These are phyloP conservation scores for Diacronema lutheri DNA, from an alignment of 78 protist genomes.

Conservation along the genomic window DNA sequence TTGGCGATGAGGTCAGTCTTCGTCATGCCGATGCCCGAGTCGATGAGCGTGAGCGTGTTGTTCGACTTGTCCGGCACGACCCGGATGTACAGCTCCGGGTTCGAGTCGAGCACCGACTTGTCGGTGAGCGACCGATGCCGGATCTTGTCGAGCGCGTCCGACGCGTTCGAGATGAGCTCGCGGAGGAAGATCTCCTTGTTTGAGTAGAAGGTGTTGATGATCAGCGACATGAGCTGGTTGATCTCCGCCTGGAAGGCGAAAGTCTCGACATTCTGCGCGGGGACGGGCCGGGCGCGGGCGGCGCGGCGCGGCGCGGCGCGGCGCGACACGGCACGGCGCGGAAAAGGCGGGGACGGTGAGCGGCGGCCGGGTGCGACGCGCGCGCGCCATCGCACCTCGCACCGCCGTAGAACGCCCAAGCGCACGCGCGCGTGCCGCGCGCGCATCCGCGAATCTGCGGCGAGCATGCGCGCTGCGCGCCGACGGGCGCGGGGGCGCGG, in stretches of 20 bases:
- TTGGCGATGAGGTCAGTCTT: slow-evolving; percentile 96
- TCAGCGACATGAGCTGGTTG: slow-evolving; percentile 91
- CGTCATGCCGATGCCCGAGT: slow-evolving; percentile 99
- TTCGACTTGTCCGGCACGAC: slow-evolving; percentile 89
- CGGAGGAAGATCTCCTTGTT: slow-evolving; percentile 98
- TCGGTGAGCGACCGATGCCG: slow-evolving; percentile 94
- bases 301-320: no score
- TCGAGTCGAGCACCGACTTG: slow-evolving; percentile 76
- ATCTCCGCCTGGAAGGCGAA: slow-evolving; percentile 87
- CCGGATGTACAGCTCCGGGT: slow-evolving; percentile 87
- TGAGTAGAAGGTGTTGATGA: slow-evolving; percentile 99
- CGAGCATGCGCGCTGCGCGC: no score
- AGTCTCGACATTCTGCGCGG: slow-evolving; percentile 19
- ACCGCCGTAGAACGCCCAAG: no score
- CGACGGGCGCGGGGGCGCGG: no score
- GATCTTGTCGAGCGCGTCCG: slow-evolving; percentile 94
- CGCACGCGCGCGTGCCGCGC: no score
- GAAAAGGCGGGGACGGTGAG: no score
- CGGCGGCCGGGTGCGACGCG: no score
- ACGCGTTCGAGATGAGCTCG: slow-evolving; percentile 97
- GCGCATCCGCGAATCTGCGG: no score
- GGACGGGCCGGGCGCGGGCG: no score
- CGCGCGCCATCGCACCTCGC: no score
- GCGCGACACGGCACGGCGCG: no score
- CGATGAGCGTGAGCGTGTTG: slow-evolving; percentile 89